phyloP scores from a whole-genome alignment of 2,329 filamentous ascomycete species.

The Sporothrix variecibatus region DNA sequence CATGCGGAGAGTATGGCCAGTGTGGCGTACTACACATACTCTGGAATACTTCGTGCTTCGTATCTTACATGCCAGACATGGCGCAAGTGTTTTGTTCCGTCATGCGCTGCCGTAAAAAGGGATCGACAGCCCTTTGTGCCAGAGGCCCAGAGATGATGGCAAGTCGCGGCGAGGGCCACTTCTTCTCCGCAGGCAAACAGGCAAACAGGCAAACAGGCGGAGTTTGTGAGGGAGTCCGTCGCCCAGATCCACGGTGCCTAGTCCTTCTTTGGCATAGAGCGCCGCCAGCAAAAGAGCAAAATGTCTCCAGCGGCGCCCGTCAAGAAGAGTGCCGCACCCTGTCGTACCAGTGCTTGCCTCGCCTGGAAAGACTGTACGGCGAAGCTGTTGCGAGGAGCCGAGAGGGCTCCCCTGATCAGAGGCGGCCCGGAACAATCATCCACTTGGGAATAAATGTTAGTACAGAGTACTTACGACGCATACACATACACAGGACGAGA shows the following conservation, averaged over 20 bases:
- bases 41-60: not conserved
- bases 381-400: not conserved
- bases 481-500: too few relatives aligned
- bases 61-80: not conserved
- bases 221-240: too few relatives aligned
- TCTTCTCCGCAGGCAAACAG: slow-evolving; percentile 8
- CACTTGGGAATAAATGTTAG: not conserved
- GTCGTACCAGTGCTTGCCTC: too few relatives aligned
- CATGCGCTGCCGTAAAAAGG: not conserved
- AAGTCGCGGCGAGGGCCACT: not conserved
- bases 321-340: not conserved
- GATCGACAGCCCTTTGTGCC: not conserved
- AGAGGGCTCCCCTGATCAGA: not conserved
- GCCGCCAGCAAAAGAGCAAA: not conserved
- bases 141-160: too few relatives aligned
- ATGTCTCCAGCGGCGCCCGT: not conserved
- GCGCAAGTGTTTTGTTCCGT: not conserved
- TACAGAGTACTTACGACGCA: not conserved
- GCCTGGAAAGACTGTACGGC: too few relatives aligned
- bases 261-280: not conserved
- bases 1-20: too few relatives aligned
- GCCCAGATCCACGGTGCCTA: not conserved
- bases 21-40: too few relatives aligned
- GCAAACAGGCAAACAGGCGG: not conserved
- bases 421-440: not conserved